phyloP scores from a whole-genome alignment of 2,329 filamentous ascomycete genomes.

The Rhynchosporium graminicola region DNA sequence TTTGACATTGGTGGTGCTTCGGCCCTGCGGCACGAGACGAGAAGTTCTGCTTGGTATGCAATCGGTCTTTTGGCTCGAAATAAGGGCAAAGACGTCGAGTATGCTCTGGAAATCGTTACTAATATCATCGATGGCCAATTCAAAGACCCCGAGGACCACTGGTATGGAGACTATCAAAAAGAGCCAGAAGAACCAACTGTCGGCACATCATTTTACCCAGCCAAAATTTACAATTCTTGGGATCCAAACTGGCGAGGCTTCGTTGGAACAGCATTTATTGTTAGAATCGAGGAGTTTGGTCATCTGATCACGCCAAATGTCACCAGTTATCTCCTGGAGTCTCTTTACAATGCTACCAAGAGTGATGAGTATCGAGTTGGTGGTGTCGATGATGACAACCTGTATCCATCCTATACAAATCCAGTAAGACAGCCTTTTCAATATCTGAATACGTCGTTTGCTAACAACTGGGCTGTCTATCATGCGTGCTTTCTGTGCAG shows the following conservation, averaged over 20 bases:
- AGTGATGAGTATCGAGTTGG: slow-evolving; percentile 64
- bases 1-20: slow-evolving; percentile 49
- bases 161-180: slow-evolving; percentile 57
- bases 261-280: slow-evolving; percentile 58
- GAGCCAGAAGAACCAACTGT: slow-evolving; percentile 60
- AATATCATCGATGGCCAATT: slow-evolving; percentile 56
- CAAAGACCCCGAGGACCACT: slow-evolving; percentile 53
- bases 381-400: slow-evolving; percentile 59
- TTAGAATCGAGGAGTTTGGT: slow-evolving; percentile 59
- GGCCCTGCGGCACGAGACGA: slow-evolving; percentile 57
- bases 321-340: slow-evolving; percentile 49
- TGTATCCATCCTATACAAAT: slow-evolving; percentile 64
- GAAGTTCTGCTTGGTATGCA: slow-evolving; percentile 60
- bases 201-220: slow-evolving; percentile 51
- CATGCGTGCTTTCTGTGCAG: slow-evolving; percentile 62
- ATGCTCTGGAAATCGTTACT: slow-evolving; percentile 55
- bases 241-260: slow-evolving; percentile 68
- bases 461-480: slow-evolving; percentile 41
- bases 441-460: background rate
- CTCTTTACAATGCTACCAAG: slow-evolving; percentile 55
- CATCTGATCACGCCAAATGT: slow-evolving; percentile 47
- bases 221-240: slow-evolving; percentile 56
- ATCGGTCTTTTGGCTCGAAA: slow-evolving; percentile 59
- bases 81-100: slow-evolving; percentile 48
- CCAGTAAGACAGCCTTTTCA: slow-evolving; percentile 41